A percentile compares a stretch with the other conserved stretches of the same genome.
Evolutionary conservation across 2,329 filamentous ascomycete genomes (phyloP).

Genomic region (Apiospora hydei): DNA sequence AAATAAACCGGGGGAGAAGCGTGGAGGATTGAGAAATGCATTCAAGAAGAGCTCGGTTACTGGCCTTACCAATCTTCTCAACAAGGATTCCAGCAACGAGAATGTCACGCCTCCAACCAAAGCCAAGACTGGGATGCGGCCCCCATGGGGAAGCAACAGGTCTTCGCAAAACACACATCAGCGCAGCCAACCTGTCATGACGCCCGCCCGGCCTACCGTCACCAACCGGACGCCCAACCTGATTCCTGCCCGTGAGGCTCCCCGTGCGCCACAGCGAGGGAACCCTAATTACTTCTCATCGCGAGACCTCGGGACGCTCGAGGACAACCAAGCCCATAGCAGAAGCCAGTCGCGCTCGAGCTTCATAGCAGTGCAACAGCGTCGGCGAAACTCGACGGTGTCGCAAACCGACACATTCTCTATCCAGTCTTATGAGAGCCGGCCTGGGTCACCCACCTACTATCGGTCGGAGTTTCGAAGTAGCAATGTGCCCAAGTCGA

Average conservation of each 20-base stretch:
- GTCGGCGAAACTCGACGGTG: slow-evolving; percentile 59
- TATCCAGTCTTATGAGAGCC: slow-evolving; percentile 53
- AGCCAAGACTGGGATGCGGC: slow-evolving; percentile 35
- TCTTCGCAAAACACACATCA: slow-evolving; percentile 27
- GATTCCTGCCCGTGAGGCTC: slow-evolving; percentile 43
- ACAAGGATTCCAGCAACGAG: slow-evolving; percentile 52
- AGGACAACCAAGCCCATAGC: slow-evolving; percentile 38
- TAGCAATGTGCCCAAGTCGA: slow-evolving; percentile 29
- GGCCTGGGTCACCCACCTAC: slow-evolving; percentile 50
- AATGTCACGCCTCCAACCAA: slow-evolving; percentile 32
- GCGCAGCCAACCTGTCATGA: slow-evolving; percentile 30
- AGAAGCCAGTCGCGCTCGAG: slow-evolving; percentile 53
- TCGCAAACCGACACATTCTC: slow-evolving; percentile 65
- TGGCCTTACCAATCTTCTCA: slow-evolving; percentile 56
- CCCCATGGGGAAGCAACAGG: slow-evolving; percentile 38
- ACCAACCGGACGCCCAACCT: slow-evolving; percentile 43
- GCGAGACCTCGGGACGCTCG: slow-evolving; percentile 43
- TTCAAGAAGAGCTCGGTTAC: slow-evolving; percentile 58
- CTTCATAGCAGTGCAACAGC: slow-evolving; percentile 59
- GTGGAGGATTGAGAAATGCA: slow-evolving; percentile 55
- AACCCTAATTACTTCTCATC: slow-evolving; percentile 50
- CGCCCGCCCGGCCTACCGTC: slow-evolving; percentile 37
- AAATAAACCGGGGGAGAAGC: slow-evolving; percentile 51
- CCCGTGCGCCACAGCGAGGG: slow-evolving; percentile 45
- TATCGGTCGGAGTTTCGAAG: slow-evolving; percentile 29